Evolutionary conservation across 352 stramenopile species (phyloP), one percentile per base, ranked within the genome.

Genomic region (Globisporangium cylindrosporum): DNA sequence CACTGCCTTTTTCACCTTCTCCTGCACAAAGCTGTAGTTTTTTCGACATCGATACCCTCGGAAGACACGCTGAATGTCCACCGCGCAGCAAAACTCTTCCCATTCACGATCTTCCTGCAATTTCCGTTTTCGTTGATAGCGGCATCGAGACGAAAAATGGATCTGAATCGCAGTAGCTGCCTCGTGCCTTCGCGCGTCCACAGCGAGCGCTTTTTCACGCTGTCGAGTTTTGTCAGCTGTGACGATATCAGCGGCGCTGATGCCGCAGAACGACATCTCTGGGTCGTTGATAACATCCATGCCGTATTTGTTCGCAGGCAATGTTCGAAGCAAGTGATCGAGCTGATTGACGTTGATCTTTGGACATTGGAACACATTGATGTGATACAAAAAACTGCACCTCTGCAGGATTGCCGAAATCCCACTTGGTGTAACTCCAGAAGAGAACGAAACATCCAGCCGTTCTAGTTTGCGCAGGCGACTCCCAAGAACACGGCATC

Each of bases 11-110:
- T 62, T 77, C 0, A 81, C 66, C 29, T 78, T 75, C 8, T 66
- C 59, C 29, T 74, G 70, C 5, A 86, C 77, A 27, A 77, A 78
- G 8, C 32, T 46, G 65, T 90, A 91, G 12, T 61, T 68, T 8
- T 76, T 69, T 32, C 85, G 80, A 54, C 67, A 80, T 1, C 59
- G 38, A 32, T 74, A 86, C 1, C 85, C 85, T 58, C 79, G 72
- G n/a, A 70, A 71, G 0, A 88, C 64, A 9, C 83, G 80, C 53
- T 93, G 83, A 10, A 92, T 91, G 29, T 91, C 80, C 22, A 88
- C 53, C 0, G 81, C 80, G 10, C 75, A 76, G 64, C 81, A 90
- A 32, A 87, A 83, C 43, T 76, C 59, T 34, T 72, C 70, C 80
- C 79, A 89, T 3, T 83, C 73, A 7, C 68, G 68, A 3, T 72